Base-by-base conservation (phyloP, 176 grass and related monocot species). In the Ananas comosus region DNA sequence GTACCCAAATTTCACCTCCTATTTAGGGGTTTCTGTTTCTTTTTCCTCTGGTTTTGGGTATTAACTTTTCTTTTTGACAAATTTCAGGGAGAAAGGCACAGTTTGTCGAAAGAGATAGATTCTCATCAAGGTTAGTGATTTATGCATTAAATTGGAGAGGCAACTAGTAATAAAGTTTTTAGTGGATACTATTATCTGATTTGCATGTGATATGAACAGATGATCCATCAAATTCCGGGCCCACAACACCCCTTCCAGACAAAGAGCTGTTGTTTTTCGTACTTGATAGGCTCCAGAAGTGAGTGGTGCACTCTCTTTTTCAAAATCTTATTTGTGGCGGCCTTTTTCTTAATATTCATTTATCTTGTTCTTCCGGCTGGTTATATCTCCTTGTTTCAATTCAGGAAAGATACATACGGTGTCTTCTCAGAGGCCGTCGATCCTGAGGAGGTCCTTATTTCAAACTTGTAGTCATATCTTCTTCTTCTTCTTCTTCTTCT, bases 201-300 rank as follows among this genome's bases (percentile, higher is more conserved):
- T 63, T 80, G 21, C 53, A 72, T 74, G 63, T 73, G 70, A 33
- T 65, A 52, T 50, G 67, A 81, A 69, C 83, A 86, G 83, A 72
- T 48, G 64, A 59, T 19, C 70, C 21, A 72, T 67, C 63, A 19
- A 64, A 81, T 67, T 64, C 48, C 16, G 78, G 78, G 25, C 69
- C 78, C 78, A 48, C 73, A 16, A 74, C 83, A 67, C 64, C 69
- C 64, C 73, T 86, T 64, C 83, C 83, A 54, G 78, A 81, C 69
- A 70, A 81, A 78, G 78, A 78, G 64, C 51, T 72, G 69, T 77
- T 86, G 83, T 63, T 69, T 16, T 78, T 74, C 69, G 78, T 86
- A 47, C 83, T 86, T 64, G 83, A 86, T 69, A 81, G 78, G 73
- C 83, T 86, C 10, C 78, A 86, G 78, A 81, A 81, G 83, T 86